A percentile compares a stretch with the other conserved stretches of the same genome.
Evolutionary conservation across 768 basidiomycete genomes (phyloP).

Genomic region (Agaricus blazei): DNA sequence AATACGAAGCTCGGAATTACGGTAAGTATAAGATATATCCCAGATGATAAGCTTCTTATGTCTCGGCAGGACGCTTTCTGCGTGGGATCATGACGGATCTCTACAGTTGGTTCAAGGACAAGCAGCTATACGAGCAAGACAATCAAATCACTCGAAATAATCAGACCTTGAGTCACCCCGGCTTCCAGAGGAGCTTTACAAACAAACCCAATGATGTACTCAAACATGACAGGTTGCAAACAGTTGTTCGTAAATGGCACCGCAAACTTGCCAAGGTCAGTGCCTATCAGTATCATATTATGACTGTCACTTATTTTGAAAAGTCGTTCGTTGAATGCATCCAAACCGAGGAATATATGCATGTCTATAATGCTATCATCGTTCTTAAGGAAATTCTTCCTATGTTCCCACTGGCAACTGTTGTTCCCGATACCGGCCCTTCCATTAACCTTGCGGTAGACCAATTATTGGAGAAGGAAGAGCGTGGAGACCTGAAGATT

Average conservation of each 20-base stretch:
- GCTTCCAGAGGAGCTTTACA: conserved; percentile 52
- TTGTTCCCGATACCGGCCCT: conserved; percentile 44
- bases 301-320: neutral
- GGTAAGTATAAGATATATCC: conserved; percentile 40
- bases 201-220: conserved; percentile 52
- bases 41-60: conserved; percentile 5
- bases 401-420: conserved; percentile 74
- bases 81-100: conserved; percentile 74
- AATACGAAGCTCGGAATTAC: conserved; percentile 93
- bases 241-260: conserved; percentile 81
- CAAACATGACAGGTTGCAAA: conserved; percentile 65
- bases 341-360: conserved; percentile 90
- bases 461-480: conserved; percentile 66
- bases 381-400: conserved; percentile 88
- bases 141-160: conserved; percentile 62
- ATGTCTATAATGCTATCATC: conserved; percentile 94
- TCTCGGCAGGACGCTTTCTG: conserved; percentile 73
- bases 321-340: conserved; percentile 81
- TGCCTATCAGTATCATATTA: neutral
- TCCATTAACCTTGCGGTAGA: conserved; percentile 58
- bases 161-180: conserved; percentile 59
- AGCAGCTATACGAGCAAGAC: conserved; percentile 66
- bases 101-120: conserved; percentile 74
- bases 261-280: conserved; percentile 63
- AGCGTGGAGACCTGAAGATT: conserved; percentile 80